Evolutionary conservation across 805 yeast species (phyloP).

Genomic region (Lachancea fermentati): DNA sequence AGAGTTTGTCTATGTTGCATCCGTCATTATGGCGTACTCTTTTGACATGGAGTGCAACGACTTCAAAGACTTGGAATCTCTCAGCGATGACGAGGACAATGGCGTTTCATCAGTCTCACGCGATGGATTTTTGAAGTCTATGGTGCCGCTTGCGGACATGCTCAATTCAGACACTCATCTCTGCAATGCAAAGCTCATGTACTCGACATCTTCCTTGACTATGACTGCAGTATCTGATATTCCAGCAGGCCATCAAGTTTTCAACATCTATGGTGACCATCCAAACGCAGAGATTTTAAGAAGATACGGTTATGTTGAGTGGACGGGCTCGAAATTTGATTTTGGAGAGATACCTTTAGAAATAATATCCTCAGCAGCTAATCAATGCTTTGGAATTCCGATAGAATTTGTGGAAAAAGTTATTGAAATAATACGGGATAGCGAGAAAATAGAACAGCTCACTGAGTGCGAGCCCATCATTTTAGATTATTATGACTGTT

Average conservation of each 20-base stretch:
- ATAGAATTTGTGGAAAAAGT: slow-evolving; percentile 34
- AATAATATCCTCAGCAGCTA: slow-evolving; percentile 24
- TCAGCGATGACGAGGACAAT: slow-evolving; percentile 36
- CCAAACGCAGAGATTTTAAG: slow-evolving; percentile 89
- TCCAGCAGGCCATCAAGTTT: slow-evolving; percentile 63
- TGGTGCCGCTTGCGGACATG: slow-evolving; percentile 93
- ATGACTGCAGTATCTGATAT: slow-evolving; percentile 69
- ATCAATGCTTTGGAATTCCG: slow-evolving; percentile 17
- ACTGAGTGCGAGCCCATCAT: slow-evolving; percentile 37
- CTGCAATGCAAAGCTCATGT: slow-evolving; percentile 68
- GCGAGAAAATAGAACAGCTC: slow-evolving; percentile 33
- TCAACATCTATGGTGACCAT: slow-evolving; percentile 83
- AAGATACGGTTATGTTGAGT: slow-evolving; percentile 87
- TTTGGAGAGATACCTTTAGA: slow-evolving; percentile 66
- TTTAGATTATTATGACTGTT: slow-evolving; percentile 59
- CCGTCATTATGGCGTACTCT: slow-evolving; percentile 81
- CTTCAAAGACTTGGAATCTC: slow-evolving; percentile 30
- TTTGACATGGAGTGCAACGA: slow-evolving; percentile 61
- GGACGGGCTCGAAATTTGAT: slow-evolving; percentile 64
- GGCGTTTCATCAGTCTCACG: slow-evolving; percentile 27
- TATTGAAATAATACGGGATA: slow-evolving; percentile 25
- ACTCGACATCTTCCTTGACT: slow-evolving; percentile 44
- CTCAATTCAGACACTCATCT: slow-evolving; percentile 77
- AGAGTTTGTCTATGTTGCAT: slow-evolving; percentile 67
- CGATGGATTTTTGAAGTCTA: slow-evolving; percentile 57